Evolutionary conservation across 768 basidiomycete genomes (phyloP).

Genomic region (Tremella mesenterica): DNA sequence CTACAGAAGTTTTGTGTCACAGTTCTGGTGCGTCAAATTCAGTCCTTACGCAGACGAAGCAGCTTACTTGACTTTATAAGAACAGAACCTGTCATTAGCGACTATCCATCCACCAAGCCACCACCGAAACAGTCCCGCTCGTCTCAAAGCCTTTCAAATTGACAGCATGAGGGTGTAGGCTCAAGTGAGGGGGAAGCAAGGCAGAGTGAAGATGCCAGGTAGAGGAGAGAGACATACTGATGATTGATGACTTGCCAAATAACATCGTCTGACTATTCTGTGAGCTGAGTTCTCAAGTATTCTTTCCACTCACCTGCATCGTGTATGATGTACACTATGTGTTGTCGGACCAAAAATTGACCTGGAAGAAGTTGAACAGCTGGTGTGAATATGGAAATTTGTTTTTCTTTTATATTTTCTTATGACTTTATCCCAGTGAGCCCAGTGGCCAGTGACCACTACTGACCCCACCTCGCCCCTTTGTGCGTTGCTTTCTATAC

Average conservation of each 20-base stretch:
- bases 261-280: slow-evolving; percentile 68
- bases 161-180: not conserved
- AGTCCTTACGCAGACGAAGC: not conserved
- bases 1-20: slow-evolving; percentile 95
- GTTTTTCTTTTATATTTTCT: too few species aligned
- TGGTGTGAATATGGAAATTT: not conserved
- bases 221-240: slow-evolving; percentile 35
- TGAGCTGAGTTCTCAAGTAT: slow-evolving; percentile 6
- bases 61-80: slow-evolving; percentile 97
- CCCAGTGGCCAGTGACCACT: too few species aligned
- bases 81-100: slow-evolving; percentile 68
- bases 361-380: not conserved
- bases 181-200: not conserved
- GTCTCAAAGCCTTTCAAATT: too few species aligned
- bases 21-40: slow-evolving; percentile 53
- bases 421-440: too few species aligned
- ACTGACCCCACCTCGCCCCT: too few species aligned
- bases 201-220: not conserved
- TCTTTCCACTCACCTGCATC: slow-evolving; percentile 33
- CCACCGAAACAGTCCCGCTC: too few species aligned
- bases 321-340: slow-evolving; percentile 1
- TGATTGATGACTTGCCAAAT: slow-evolving; percentile 94
- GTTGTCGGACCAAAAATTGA: not conserved
- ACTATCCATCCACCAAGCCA: not conserved
- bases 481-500: too few species aligned